Base-by-base conservation (phyloP, 768 basidiomycete genomes). In the Daedalea quercina region DNA sequence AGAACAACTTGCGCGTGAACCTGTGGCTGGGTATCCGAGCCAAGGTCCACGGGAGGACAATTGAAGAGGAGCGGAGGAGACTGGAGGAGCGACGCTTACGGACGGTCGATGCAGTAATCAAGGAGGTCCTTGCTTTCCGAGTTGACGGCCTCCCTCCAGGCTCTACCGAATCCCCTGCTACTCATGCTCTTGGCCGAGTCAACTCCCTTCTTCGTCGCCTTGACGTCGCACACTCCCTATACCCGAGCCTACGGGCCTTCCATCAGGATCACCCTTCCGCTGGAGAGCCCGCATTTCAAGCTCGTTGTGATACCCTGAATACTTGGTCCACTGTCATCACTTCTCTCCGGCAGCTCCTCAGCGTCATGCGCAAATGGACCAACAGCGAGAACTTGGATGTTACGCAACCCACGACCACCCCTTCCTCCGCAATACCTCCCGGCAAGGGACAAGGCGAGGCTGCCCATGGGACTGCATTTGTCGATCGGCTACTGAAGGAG, bases 1-100 rank as follows among this genome's bases (percentile, higher is more conserved):
- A 85, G 69, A 77, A 82, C 63, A 79, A 78, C 66, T 69, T 79
- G 56, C 79, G 82, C 63, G 70, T 80, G 43, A 83, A 85, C 58
- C 78, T 91, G 53, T 99, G 95, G 94, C 74, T 94, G 52, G 91
- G 90, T 51, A 80, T 97, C 33, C 82, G 94, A 45, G 95, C 96
- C 51, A 87, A 82, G 63, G 78, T 95, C 45, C 80, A 91, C 60
- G 86, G 85, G 3, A 74, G 87, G 41, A 81, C 87, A 9, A 82
- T 87, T 26, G 84, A 82, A 50, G 92, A 95, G 63, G 95, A 97
- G 71, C 78, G 79, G 54, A 81, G 78, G 64, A 79, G 77, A 55
- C 71, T 96, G 42, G 91, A 94, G 53, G 94, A 96, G 60, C 80
- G 87, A 63, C 76, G 94, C 51, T 73, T 89, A 56, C 79, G 87